Evolutionary conservation across 176 grass and related monocot genomes (phyloP).

Genomic region (Oryza punctata): DNA sequence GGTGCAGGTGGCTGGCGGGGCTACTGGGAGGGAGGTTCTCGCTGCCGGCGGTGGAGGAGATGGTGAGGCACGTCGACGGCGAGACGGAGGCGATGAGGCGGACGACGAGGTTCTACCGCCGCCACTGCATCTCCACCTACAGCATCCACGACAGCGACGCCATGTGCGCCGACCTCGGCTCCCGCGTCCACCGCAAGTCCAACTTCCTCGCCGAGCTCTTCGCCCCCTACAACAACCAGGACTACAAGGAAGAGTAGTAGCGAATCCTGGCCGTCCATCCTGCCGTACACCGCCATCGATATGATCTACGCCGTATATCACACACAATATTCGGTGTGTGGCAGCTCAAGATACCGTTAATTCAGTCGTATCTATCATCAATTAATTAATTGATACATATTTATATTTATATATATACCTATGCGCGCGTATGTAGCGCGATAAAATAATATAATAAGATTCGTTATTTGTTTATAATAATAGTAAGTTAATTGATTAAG

Average conservation of each 20-base stretch:
- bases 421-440: not conserved
- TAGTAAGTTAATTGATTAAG: not conserved
- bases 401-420: not conserved
- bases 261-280: not conserved
- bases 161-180: slow-evolving; percentile 84
- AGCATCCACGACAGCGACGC: slow-evolving; percentile 98
- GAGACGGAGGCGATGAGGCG: slow-evolving; percentile 86
- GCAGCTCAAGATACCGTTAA: not conserved
- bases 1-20: slow-evolving; percentile 87
- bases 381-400: too few relatives aligned
- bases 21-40: slow-evolving; percentile 60
- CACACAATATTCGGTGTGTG: too few relatives aligned
- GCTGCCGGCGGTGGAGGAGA: slow-evolving; percentile 59
- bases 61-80: slow-evolving; percentile 54
- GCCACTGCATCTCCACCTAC: slow-evolving; percentile 99
- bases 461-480: slow-evolving; percentile 47
- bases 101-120: slow-evolving; percentile 92
- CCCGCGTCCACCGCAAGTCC: slow-evolving; percentile 60
- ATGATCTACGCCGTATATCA: too few relatives aligned
- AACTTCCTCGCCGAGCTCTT: slow-evolving; percentile 90
- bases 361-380: not conserved
- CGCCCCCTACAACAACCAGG: slow-evolving; percentile 82
- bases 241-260: slow-evolving; percentile 70
- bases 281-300: too few relatives aligned
- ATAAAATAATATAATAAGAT: slow-evolving; percentile 20